Base-by-base conservation (phyloP, 352 stramenopile genomes). In the Pilasporangium apinafurcum region DNA sequence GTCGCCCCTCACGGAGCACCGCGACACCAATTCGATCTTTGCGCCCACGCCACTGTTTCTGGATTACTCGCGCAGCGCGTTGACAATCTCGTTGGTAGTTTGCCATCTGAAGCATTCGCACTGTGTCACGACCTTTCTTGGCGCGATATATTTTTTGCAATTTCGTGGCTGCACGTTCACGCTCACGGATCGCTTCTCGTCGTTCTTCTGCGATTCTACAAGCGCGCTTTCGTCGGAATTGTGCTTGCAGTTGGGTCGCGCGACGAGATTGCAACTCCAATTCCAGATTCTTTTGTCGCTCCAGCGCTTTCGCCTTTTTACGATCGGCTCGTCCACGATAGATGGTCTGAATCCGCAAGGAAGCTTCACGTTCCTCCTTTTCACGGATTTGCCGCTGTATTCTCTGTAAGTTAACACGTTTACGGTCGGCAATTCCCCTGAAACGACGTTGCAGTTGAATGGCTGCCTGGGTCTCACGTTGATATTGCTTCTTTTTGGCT, bases 121-220 rank as follows among this genome's bases (percentile, higher is more conserved):
- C 48, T 10, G 62, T 54, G 14, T 79, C 55, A 0, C 74, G 66
- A 8, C 61, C 73, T 17, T 62, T 61, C 20, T 63, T 55, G 21
- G 70, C 67, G 17, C 79, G 68, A 35, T 70, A 92, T 27, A 62
- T 51, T 0, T 59, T 70, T 37, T 92, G 79, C 10, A 92, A 56
- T 39, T 68, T 80, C 24, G 62, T 69, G 0, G 72, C 76, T 9
- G 73, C 76, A n/a, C 49, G 7, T 18, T 89, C 60, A 9, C 56
- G 57, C 18, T 80, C 55, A 0, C 9, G 29, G 3, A 67, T 35
- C 0, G 41, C 51, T 7, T 68, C 49, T 7, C 59, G 56, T 5
- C 59, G 61, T 20, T 54, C 44, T 24, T 59, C 29, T 6, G 61
- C 55, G 29, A 68, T 51, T 29, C 37, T 63, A 12, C 55, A 36